Conservation (phyloP, 495 filamentous ascomycete species). For the Penicillium herquei region DNA sequence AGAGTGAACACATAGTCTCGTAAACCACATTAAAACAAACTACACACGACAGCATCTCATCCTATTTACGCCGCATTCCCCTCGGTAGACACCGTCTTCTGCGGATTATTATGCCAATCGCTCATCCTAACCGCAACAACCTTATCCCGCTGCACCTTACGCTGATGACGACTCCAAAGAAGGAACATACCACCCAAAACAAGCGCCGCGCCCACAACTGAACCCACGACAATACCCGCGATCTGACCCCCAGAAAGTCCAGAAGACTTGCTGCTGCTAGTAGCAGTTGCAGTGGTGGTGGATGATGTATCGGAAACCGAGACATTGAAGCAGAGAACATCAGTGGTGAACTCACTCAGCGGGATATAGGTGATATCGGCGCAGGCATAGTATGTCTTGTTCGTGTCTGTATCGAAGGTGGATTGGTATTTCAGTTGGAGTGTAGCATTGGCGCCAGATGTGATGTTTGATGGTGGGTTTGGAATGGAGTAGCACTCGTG, state of each 20-base stretch:
- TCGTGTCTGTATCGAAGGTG: conserved; percentile 39
- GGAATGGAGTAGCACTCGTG: conserved; percentile 53
- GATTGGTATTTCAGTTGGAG: conserved; percentile 51
- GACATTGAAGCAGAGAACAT: conserved; percentile 53
- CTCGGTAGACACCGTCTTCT: conserved; percentile 3
- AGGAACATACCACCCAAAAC: conserved; percentile 14
- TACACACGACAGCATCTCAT: neutral
- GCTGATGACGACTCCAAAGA: conserved; percentile 10
- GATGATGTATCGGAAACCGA: conserved; percentile 25
- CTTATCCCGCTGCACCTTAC: conserved; percentile 8
- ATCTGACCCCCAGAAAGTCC: conserved; percentile 44
- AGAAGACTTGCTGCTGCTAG: neutral
- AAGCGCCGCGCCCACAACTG: conserved; percentile 32
- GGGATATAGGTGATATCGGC: conserved; percentile 51
- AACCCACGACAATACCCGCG: conserved; percentile 49
- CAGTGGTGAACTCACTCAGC: conserved; percentile 30
- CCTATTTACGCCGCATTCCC: neutral
- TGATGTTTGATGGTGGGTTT: conserved; percentile 31
- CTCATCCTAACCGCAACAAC: conserved; percentile 8
- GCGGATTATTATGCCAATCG: neutral
- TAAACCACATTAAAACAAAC: neutral
- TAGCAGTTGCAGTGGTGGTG: conserved; percentile 3
- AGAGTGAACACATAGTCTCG: no score
- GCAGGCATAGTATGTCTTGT: conserved; percentile 52
- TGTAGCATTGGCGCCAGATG: conserved; percentile 47